These are phyloP conservation scores for Lodderomyces jiufengensis DNA, from an alignment of 1,139 yeast species.

Conservation along the genomic window DNA sequence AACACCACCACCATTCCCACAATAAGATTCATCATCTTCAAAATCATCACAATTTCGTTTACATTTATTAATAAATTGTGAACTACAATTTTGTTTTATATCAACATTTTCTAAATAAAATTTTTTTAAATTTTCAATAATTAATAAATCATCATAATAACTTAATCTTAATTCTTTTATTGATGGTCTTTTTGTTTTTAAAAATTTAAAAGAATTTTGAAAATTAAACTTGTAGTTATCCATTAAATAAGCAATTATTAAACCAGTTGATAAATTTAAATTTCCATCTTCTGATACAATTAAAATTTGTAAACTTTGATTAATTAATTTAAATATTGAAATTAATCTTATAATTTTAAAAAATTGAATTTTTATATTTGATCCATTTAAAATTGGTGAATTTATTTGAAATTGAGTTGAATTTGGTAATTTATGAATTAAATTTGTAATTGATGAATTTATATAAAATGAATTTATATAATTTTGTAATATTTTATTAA, in stretches of 20 bases:
- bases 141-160: constrained; percentile 41
- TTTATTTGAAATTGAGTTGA: constrained; percentile 24
- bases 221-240: constrained; percentile 39
- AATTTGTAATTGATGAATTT: constrained; percentile 28
- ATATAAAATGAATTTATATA: constrained; percentile 37
- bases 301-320: constrained; percentile 32
- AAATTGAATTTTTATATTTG: constrained; percentile 34
- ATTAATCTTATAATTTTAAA: constrained; percentile 39
- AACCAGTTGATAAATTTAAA: constrained; percentile 29
- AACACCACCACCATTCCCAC: constrained; percentile 24
- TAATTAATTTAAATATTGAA: constrained; percentile 33
- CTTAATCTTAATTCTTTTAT: constrained; percentile 25
- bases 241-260: constrained; percentile 40
- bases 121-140: constrained; percentile 40
- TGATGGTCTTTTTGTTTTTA: constrained; percentile 18
- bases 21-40: constrained; percentile 6
- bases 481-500: constrained; percentile 37
- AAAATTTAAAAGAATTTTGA: constrained; percentile 23
- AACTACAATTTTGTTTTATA: constrained; percentile 26
- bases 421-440: constrained; percentile 34
- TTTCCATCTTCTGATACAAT: constrained; percentile 34
- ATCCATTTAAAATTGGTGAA: constrained; percentile 39
- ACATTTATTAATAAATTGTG: constrained; percentile 32
- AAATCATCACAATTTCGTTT: constrained; percentile 30
- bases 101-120: constrained; percentile 33